phyloP scores from a whole-genome alignment of 2,329 filamentous ascomycete species.

The Sclerotiophoma versabilis region DNA sequence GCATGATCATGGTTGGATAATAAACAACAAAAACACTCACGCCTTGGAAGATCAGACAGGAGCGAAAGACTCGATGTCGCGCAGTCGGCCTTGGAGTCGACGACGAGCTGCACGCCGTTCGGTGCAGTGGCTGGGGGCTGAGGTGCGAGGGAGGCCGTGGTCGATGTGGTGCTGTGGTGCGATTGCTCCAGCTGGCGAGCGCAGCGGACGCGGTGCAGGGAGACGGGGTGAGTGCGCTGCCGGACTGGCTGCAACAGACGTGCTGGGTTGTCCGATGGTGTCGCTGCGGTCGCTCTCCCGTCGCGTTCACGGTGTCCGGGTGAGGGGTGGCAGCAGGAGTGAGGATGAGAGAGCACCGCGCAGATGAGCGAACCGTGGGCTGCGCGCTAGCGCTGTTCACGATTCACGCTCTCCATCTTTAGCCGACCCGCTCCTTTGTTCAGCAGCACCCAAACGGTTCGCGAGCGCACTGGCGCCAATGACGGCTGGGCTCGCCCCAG shows the following conservation, averaged over 20 bases:
- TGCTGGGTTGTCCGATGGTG: background rate
- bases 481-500: background rate
- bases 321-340: slow-evolving; percentile 6
- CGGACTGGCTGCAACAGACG: slow-evolving; percentile 1
- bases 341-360: background rate
- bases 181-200: slow-evolving; percentile 1
- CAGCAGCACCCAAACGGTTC: slow-evolving; percentile 11
- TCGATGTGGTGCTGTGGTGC: slow-evolving; percentile 2
- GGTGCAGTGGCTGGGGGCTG: slow-evolving; percentile 1
- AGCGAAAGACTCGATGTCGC: background rate
- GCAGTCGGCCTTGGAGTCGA: background rate
- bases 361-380: slow-evolving; percentile 6
- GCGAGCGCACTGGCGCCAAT: slow-evolving; percentile 1
- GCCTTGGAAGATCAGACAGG: background rate
- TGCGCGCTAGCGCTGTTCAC: slow-evolving; percentile 7
- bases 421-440: slow-evolving; percentile 20
- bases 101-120: background rate
- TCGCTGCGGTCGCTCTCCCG: slow-evolving; percentile 16
- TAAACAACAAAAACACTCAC: slow-evolving; percentile 25
- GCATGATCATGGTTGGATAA: background rate
- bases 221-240: background rate
- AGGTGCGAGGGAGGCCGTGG: slow-evolving; percentile 1
- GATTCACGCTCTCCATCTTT: slow-evolving; percentile 15
- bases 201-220: background rate
- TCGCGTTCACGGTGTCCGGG: background rate